These are phyloP conservation scores for Leucosporidium creatinivorum DNA, from an alignment of 768 basidiomycete species.

Conservation along the genomic window DNA sequence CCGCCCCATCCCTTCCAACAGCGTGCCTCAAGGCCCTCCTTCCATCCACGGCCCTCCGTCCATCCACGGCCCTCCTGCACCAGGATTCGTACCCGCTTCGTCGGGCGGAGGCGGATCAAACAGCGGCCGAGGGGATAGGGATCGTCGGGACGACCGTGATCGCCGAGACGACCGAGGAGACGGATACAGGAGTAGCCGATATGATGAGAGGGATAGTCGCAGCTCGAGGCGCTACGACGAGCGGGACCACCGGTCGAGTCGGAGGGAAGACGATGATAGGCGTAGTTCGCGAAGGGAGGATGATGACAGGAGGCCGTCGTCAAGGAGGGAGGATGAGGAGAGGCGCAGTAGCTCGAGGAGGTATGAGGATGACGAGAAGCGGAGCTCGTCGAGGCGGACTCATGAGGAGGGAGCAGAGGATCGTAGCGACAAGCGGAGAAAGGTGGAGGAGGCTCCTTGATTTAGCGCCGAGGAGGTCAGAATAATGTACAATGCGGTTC, in stretches of 20 bases:
- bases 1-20: slow-evolving; percentile 42
- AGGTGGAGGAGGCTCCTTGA: slow-evolving; percentile 13
- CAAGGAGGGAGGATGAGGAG: slow-evolving; percentile 8
- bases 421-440: slow-evolving; percentile 26
- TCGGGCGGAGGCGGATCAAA: not conserved
- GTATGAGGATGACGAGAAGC: slow-evolving; percentile 5
- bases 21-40: slow-evolving; percentile 34
- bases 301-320: slow-evolving; percentile 11
- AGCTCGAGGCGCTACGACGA: slow-evolving; percentile 19
- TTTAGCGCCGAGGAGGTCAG: too few species aligned
- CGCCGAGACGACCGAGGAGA: not conserved
- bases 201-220: not conserved
- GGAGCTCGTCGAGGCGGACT: slow-evolving; percentile 8
- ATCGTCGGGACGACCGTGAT: not conserved
- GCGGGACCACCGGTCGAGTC: not conserved
- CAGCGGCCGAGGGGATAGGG: not conserved
- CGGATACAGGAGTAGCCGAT: not conserved
- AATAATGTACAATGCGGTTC: too few species aligned
- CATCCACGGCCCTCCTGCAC: too few species aligned
- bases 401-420: slow-evolving; percentile 25
- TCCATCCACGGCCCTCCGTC: too few species aligned
- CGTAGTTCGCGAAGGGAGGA: not conserved
- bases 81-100: too few species aligned
- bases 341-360: slow-evolving; percentile 9
- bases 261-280: not conserved